Conservation (phyloP, 495 filamentous ascomycete species). For the Apiosordaria backusii region DNA sequence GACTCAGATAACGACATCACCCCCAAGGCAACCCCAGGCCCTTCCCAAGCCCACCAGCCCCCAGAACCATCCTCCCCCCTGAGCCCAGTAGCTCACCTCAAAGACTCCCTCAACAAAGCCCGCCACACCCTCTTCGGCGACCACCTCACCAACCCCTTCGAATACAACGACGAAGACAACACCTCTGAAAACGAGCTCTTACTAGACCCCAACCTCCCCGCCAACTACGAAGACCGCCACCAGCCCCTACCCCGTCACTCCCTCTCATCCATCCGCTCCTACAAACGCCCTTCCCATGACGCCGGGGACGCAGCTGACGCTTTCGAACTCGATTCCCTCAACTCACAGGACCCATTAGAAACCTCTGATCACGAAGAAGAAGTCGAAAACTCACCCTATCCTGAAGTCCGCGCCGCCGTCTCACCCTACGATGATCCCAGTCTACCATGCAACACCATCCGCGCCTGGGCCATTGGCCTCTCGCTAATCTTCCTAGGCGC, state of each 20-base stretch:
- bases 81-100: slow-evolving; percentile 25
- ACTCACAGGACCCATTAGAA: neutral
- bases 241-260: slow-evolving; percentile 25
- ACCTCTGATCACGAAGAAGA: slow-evolving; percentile 23
- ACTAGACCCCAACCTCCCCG: slow-evolving; percentile 50
- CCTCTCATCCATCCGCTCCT: slow-evolving; percentile 34
- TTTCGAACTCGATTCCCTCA: neutral
- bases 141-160: slow-evolving; percentile 16
- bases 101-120: slow-evolving; percentile 29
- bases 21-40: slow-evolving; percentile 6
- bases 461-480: slow-evolving; percentile 70
- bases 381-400: slow-evolving; percentile 63
- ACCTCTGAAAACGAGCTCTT: slow-evolving; percentile 45
- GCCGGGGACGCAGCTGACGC: slow-evolving; percentile 9
- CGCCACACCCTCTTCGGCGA: slow-evolving; percentile 35
- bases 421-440: slow-evolving; percentile 60
- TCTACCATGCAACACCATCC: slow-evolving; percentile 64
- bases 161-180: slow-evolving; percentile 30
- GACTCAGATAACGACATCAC: neutral
- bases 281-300: slow-evolving; percentile 23
- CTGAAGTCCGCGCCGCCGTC: slow-evolving; percentile 62
- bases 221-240: slow-evolving; percentile 30
- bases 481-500: slow-evolving; percentile 62
- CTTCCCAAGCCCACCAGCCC: neutral
- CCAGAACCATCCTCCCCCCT: slow-evolving; percentile 22